phyloP scores from a whole-genome alignment of 192 early-diverging fungal species.

The Thamnidium elegans region DNA sequence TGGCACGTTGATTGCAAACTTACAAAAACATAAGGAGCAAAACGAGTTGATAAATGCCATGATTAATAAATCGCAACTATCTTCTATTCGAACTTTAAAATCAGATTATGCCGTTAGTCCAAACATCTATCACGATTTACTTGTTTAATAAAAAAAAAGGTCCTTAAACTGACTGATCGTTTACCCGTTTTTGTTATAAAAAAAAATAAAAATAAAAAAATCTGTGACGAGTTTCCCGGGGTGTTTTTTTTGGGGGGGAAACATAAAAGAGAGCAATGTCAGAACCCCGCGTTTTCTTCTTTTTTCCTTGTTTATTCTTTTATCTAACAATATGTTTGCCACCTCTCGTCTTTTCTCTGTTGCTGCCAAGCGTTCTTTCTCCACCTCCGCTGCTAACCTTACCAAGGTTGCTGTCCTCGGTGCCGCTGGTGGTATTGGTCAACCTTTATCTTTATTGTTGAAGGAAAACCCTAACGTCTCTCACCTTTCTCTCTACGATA shows the following conservation, averaged over 20 bases:
- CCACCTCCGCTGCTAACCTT: slow-evolving; percentile 32
- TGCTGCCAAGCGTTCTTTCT: slow-evolving; percentile 32
- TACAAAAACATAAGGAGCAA: slow-evolving; percentile 18
- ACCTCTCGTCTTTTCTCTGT: slow-evolving; percentile 24
- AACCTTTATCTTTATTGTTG: slow-evolving; percentile 92
- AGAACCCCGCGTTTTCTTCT: slow-evolving; percentile 4
- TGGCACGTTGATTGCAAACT: slow-evolving; percentile 60
- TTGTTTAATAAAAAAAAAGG: slow-evolving; percentile 5
- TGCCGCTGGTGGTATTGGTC: slow-evolving; percentile 94
- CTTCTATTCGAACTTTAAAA: slow-evolving; percentile 34
- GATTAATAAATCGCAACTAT: slow-evolving; percentile 19
- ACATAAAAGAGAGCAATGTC: neutral
- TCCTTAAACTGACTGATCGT: slow-evolving; percentile 9
- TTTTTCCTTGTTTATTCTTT: slow-evolving; percentile 15
- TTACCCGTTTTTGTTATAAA: slow-evolving; percentile 3
- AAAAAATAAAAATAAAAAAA: too few relatives aligned
- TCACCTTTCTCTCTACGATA: slow-evolving; percentile 91
- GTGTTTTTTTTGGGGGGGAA: slow-evolving; percentile 9
- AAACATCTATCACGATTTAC: slow-evolving; percentile 5
- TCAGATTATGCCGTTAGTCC: slow-evolving; percentile 34
- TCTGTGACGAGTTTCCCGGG: slow-evolving; percentile 7
- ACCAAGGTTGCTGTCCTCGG: slow-evolving; percentile 58
- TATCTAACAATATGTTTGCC: slow-evolving; percentile 23
- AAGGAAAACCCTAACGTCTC: slow-evolving; percentile 87
- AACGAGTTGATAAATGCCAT: neutral